Base-by-base conservation (phyloP, 768 basidiomycete genomes). In the Boletellus sp. region DNA sequence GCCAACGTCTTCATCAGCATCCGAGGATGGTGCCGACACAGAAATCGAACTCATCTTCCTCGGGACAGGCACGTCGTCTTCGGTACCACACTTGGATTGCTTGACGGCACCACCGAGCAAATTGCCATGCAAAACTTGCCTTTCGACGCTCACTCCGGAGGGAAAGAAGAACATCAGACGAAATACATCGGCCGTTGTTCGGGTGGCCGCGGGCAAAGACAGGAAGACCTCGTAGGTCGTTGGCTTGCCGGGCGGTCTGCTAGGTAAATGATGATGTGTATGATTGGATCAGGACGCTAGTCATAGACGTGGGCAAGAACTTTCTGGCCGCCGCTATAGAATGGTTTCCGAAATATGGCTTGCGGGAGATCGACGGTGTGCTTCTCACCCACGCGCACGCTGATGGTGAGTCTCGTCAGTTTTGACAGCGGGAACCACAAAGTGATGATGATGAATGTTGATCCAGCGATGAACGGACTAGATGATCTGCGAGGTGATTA, bases 371-470 rank as follows among this genome's bases (percentile, higher is more conserved):
- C 47, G 83, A 88, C 57, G 84, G 80, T 36, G 75, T 95, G 10
- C 71, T 96, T 15, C 80, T 95, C 36, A 94, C 91, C 0, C 92
- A 94, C 68, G 83, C 89, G 8, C 93, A 94, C 70, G 87, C 90
- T 33, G 90, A 91, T 68, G 88, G 80, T 78, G 44, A 13, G 61
- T 53, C 28, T 47, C 11, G 9, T 13, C 35, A n/a, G 17, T 44
- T 41, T 49, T 28, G 15, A 34, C 28, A 3, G 22, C n/a, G 37
- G 31, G 28, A 32, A 34, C 23, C 12, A 37, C 12, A 26, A 26
- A 23, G n/a, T 19, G 45, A 36, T 34, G n/a, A 52, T 58, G 37
- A 52, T 46, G 4, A 19, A 34, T 9, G 38, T 40, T 49, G 28
- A 45, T 51, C n/a, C 36, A 77, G 92, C 93, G 6, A 90, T 92